These are phyloP conservation scores for Sistotremastrum niveocremeum DNA, from an alignment of 768 basidiomycete species.

Conservation along the genomic window DNA sequence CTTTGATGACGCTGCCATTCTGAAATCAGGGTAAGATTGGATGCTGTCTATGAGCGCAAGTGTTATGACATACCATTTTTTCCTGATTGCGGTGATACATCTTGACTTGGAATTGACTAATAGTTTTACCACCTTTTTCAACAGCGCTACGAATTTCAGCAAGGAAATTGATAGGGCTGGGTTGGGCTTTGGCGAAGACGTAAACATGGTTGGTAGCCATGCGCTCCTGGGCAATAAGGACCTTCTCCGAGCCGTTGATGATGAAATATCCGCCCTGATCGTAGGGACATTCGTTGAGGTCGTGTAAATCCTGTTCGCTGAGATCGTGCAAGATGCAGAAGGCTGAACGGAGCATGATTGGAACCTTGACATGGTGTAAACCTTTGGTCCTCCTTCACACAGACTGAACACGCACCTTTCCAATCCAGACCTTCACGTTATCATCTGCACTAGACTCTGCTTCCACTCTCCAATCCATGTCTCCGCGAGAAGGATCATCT, in stretches of 20 bases:
- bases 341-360: constrained; percentile 92
- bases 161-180: constrained; percentile 88
- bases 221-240: constrained; percentile 97
- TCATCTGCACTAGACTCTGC: constrained; percentile 51
- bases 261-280: constrained; percentile 99
- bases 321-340: constrained; percentile 85
- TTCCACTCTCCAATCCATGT: constrained; percentile 64
- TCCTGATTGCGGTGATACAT: constrained; percentile 88
- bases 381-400: neutral
- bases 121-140: constrained; percentile 96
- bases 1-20: constrained; percentile 90
- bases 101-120: constrained; percentile 95
- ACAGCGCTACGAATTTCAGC: constrained; percentile 96
- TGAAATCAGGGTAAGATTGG: constrained; percentile 17
- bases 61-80: constrained; percentile 51
- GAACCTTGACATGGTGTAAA: constrained; percentile 44
- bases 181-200: constrained; percentile 95
- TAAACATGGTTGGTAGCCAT: constrained; percentile 99
- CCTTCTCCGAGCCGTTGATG: constrained; percentile 99
- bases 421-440: constrained; percentile 82
- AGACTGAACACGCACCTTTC: constrained; percentile 47
- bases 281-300: constrained; percentile 95
- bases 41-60: neutral
- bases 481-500: constrained; percentile 75
- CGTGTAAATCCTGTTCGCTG: constrained; percentile 68